Conservation (phyloP, 2,329 filamentous ascomycete genomes). For the Hymenoscyphus scutula region DNA sequence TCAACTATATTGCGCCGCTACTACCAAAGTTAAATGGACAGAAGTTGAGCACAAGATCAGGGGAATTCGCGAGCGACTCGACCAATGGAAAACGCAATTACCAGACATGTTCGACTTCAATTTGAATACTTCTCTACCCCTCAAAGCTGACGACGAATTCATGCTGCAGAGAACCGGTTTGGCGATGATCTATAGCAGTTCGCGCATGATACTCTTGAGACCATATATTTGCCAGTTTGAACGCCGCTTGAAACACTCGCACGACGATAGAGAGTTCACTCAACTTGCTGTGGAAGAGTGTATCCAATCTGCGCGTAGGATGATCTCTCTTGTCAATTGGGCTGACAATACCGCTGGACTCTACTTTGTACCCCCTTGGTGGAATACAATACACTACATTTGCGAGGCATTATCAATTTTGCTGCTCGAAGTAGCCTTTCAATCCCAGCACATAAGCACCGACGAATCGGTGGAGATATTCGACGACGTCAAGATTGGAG, state of each 20-base stretch:
- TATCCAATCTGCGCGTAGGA: constrained; percentile 25
- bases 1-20: constrained; percentile 30
- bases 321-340: constrained; percentile 24
- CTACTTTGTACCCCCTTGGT: constrained; percentile 27
- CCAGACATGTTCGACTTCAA: constrained; percentile 21
- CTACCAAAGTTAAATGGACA: constrained; percentile 26
- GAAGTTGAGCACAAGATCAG: constrained; percentile 27
- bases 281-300: constrained; percentile 23
- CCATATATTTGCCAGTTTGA: constrained; percentile 31
- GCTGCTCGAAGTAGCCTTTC: constrained; percentile 30
- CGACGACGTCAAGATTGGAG: constrained; percentile 27
- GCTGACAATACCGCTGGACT: constrained; percentile 14
- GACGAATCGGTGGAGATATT: constrained; percentile 25
- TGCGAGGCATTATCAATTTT: constrained; percentile 31
- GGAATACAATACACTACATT: constrained; percentile 29
- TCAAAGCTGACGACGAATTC: constrained; percentile 19
- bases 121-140: constrained; percentile 20
- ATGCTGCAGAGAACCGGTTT: constrained; percentile 22
- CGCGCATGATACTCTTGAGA: constrained; percentile 31
- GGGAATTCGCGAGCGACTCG: constrained; percentile 24
- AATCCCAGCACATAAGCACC: constrained; percentile 27
- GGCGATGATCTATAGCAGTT: constrained; percentile 26
- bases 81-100: constrained; percentile 22
- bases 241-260: constrained; percentile 20
- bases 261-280: constrained; percentile 23